Evolutionary conservation across 2,329 filamentous ascomycete genomes (phyloP).

Genomic region (Neoarthrinium moseri): DNA sequence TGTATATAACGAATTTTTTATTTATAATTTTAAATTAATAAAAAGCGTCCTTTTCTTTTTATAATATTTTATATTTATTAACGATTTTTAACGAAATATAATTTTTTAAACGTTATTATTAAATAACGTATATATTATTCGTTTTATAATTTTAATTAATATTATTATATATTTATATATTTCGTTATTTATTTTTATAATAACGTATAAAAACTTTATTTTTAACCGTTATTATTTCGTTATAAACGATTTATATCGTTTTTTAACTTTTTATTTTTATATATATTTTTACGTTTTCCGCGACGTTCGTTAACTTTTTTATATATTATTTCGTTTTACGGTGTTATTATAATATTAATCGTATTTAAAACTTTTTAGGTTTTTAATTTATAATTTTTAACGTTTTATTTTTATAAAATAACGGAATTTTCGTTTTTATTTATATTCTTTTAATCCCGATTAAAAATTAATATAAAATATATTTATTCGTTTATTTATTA

Average conservation of each 20-base stretch:
- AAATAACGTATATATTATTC: too few relatives aligned
- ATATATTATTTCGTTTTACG: not conserved
- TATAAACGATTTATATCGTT: not conserved
- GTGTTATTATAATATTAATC: not conserved
- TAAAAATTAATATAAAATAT: slow-evolving; percentile 1
- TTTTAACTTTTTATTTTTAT: not conserved
- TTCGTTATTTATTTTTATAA: too few relatives aligned
- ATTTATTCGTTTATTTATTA: too few relatives aligned
- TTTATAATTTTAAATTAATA: not conserved
- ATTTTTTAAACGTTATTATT: not conserved
- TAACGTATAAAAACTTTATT: not conserved
- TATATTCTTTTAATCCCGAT: not conserved
- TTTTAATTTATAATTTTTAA: not conserved
- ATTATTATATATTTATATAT: not conserved
- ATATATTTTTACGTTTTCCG: not conserved
- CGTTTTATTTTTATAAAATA: too few relatives aligned
- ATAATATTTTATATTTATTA: not conserved
- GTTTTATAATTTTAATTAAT: not conserved
- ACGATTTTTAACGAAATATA: not conserved
- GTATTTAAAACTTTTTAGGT: not conserved
- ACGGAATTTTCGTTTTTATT: not conserved
- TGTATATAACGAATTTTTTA: not conserved
- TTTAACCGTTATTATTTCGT: not conserved
- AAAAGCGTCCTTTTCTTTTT: not conserved
- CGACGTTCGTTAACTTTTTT: not conserved